Conservation (phyloP, 768 basidiomycete species). For the Gloeopeniophorella convolvens region DNA sequence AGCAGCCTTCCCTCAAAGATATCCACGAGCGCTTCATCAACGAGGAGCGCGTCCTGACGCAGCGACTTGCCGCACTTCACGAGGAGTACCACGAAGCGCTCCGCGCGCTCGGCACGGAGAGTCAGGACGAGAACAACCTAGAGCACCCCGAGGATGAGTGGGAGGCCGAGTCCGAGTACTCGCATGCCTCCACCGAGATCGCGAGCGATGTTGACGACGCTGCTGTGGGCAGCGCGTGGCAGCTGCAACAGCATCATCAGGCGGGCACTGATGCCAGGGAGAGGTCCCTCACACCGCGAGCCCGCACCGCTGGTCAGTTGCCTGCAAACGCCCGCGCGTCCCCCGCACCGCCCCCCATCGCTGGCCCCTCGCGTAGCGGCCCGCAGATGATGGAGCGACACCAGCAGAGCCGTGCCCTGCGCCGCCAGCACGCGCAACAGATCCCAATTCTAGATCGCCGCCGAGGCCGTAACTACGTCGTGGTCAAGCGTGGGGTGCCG, state of each 20-base stretch:
- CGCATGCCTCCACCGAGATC: not conserved
- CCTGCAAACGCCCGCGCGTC: not conserved
- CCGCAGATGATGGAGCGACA: not conserved
- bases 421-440: not conserved
- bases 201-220: too few relatives aligned
- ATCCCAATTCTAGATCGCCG: not conserved
- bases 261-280: not conserved
- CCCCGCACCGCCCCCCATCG: not conserved
- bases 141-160: conserved; percentile 1
- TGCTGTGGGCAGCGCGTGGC: too few relatives aligned
- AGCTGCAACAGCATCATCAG: too few relatives aligned
- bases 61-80: not conserved
- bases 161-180: not conserved
- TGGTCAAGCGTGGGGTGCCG: not conserved
- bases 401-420: not conserved
- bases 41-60: not conserved
- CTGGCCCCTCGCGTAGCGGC: not conserved
- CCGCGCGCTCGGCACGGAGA: not conserved
- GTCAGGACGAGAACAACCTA: not conserved
- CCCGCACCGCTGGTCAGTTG: not conserved
- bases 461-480: not conserved
- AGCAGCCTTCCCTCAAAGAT: not conserved
- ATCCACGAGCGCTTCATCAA: not conserved
- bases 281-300: not conserved
- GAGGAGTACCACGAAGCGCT: not conserved